phyloP scores from a whole-genome alignment of 257 asterid genomes.

The Euphrasia confusa region DNA sequence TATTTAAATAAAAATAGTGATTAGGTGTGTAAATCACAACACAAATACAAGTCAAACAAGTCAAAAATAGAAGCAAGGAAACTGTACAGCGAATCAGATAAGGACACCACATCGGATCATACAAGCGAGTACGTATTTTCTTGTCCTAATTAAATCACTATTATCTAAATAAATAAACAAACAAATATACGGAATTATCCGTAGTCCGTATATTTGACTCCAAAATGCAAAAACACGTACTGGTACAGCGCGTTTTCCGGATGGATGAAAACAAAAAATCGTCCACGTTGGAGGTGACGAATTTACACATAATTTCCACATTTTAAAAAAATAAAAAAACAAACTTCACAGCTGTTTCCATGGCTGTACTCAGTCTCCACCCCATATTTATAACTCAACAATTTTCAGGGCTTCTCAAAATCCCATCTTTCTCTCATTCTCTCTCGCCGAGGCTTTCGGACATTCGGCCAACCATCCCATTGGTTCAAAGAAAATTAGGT shows the following conservation, averaged over 20 bases:
- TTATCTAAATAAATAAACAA: too few relatives aligned
- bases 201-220: too few relatives aligned
- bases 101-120: conserved; percentile 10
- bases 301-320: conserved; percentile 34
- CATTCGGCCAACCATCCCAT: conserved; percentile 32
- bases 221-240: background rate
- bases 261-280: conserved; percentile 9
- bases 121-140: too few relatives aligned
- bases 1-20: too few relatives aligned
- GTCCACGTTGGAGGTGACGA: conserved; percentile 33
- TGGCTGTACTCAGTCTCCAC: background rate
- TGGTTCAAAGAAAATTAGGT: conserved; percentile 22
- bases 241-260: conserved; percentile 36
- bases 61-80: background rate
- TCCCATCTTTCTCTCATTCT: background rate
- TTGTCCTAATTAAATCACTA: too few relatives aligned
- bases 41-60: background rate
- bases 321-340: background rate
- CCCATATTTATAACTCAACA: conserved; percentile 14
- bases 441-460: conserved; percentile 6
- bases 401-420: background rate
- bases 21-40: too few relatives aligned
- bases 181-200: too few relatives aligned
- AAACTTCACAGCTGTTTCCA: conserved; percentile 18
- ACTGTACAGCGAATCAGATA: conserved; percentile 5